Evolutionary conservation across 345 rosid species (phyloP), one percentile per base, ranked within the genome.

Genomic region (Linum lewisii): DNA sequence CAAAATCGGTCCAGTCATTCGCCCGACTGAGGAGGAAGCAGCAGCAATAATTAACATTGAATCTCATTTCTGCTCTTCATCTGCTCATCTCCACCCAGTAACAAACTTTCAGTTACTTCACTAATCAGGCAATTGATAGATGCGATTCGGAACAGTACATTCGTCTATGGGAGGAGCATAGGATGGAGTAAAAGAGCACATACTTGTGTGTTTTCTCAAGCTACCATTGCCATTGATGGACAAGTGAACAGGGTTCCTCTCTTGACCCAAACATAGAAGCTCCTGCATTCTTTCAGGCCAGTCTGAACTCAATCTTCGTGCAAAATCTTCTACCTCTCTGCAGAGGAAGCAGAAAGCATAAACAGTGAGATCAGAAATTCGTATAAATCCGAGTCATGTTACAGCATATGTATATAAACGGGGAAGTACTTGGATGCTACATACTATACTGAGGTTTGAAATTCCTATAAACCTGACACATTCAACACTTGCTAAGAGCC

Each of bases 241-340:
- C 47, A 68, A 67, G n/a, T 78, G 83, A 44, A 65, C 62, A 32
- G 54, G 73, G 58, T 69, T 80, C 58, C 75, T 81, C 64, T 84
- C 88, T 64, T 72, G 84, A 64, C 86, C 88, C 67, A 68, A 60
- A 23, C 80, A 81, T 32, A 74, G 72, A 57, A 87, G 82, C 74
- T 84, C 86, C 65, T 76, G 81, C 77, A 81, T 79, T 73, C 90
- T 79, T 69, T 82, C 82, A 7, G 85, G 87, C 91, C 91, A 87
- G 63, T 78, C 86, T 24, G 98, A 81, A 80, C 87, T 82, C 66
- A 85, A 75, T 79, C 96, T 81, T 29, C 90, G 77, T 36, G 95
- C 96, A 82, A 88, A 91, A 66, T 88, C 98, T 72, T 81, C 97
- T 24, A 87, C 95, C 75, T 90, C 97, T 74, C 97, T 90, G 66